Evolutionary conservation across 2,329 filamentous ascomycete species (phyloP), one percentile per base, ranked within the genome.

Genomic region (Colletotrichum shisoi): DNA sequence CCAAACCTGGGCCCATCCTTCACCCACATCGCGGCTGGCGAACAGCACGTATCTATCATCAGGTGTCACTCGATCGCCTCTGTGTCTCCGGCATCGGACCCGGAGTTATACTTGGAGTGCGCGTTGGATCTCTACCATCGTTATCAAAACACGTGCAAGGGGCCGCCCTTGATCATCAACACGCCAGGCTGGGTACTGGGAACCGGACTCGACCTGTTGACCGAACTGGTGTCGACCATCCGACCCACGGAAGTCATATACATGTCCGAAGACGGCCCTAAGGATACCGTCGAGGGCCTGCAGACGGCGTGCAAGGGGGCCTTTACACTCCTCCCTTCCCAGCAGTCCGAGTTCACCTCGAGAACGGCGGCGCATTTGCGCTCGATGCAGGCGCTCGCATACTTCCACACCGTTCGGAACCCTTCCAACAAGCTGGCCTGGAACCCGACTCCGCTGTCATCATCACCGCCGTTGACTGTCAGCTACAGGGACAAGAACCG

Each of bases 321-420:
- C 0, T 81, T 90, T 51, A 77, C 80, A 45, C 79, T 81, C 5
- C 78, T 93, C 4, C 84, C 88, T 5, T 89, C 89, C 1, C 85
- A 89, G 71, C 76, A 82, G 9, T 82, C 81, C n/a, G 84, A 87
- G 46, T 81, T 81, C 46, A 81, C 81, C 1, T 79, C 84, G 3
- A 81, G 89, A 44, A 91, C 88, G 11, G 84, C 90, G 0, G 83
- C 86, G 0, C 88, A 94, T 68, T 77, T 92, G 3, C 81, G 90
- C 57, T 84, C 85, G 6, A 93, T 94, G 89, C 90, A 93, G 71
- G 87, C 84, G n/a, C 89, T 93, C 83, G 89, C 91, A 0, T 94
- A 94, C 72, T 92, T 94, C 72, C 92, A 94, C 73, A 70, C 48
- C 39, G 56, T 54, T 63, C 65, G 37, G 61, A 52, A 37, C 66